phyloP scores from a whole-genome alignment of 495 filamentous ascomycete genomes.

The Baudoinia panamericana region DNA sequence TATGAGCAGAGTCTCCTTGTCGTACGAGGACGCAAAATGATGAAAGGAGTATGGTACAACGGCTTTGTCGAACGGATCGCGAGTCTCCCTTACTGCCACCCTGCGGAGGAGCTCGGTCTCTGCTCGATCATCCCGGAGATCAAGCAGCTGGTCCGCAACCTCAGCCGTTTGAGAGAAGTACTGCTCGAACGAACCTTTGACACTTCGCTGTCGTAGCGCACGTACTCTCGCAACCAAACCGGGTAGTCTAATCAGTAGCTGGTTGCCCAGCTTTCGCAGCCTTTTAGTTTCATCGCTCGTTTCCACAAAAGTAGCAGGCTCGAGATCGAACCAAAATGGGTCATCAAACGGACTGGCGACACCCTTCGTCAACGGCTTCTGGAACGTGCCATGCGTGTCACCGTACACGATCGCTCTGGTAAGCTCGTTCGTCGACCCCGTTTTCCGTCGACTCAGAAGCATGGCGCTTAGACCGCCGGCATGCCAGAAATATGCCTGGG shows the following conservation, averaged over 20 bases:
- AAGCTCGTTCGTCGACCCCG: neutral
- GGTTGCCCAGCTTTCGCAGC: conserved; percentile 1
- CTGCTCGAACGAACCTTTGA: neutral
- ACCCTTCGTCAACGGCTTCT: neutral
- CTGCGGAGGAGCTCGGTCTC: conserved; percentile 5
- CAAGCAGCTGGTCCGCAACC: neutral
- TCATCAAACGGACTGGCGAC: conserved; percentile 1
- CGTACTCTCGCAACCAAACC: conserved; percentile 1
- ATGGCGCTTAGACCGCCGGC: conserved; percentile 5
- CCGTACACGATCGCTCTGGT: conserved; percentile 5
- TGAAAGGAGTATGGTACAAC: conserved; percentile 1
- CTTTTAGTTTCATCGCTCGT: neutral
- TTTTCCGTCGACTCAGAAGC: neutral
- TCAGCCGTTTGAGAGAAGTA: neutral
- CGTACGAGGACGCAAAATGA: neutral
- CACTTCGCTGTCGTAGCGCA: neutral
- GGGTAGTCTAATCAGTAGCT: neutral
- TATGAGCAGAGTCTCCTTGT: conserved; percentile 1
- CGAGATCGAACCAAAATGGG: conserved; percentile 1
- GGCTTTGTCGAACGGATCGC: neutral
- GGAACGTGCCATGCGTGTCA: conserved; percentile 1
- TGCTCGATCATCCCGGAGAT: neutral
- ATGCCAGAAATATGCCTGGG: neutral
- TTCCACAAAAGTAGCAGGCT: neutral
- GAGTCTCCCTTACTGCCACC: neutral